Base-by-base conservation (phyloP, 192 early-diverging fungal species). In the Umbelopsis ramanniana region DNA sequence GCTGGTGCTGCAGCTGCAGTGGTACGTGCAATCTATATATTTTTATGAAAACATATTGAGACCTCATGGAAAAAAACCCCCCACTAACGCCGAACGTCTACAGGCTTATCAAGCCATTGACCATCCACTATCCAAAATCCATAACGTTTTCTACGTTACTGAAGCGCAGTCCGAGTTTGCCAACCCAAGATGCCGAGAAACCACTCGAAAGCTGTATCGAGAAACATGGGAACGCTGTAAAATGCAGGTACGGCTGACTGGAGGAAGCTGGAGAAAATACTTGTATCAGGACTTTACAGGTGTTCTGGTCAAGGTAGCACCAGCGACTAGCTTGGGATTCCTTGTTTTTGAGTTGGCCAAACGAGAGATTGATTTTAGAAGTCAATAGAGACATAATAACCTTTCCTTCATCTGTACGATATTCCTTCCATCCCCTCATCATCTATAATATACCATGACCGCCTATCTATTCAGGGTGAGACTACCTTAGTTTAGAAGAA, bases 61-160 rank as follows among this genome's bases (percentile, higher is more conserved):
- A 46, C 37, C 33, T 29, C 21, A 67, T 29, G 22, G 21, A n/a
- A 9, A 4, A 21, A 7, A 19, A n/a, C n/a, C n/a, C n/a, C n/a
- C 19, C 5, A 24, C n/a, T 5, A 38, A 14, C 15, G 19, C 37
- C 52, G 22, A 50, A 21, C 21, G 29, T 43, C 52, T 38, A 9
- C 71, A 81, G 79, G 91, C 90, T 1, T 93, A 93, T 74, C 92
- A 93, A 70, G 74, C 82, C 1, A 80, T 92, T 24, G 92, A 93
- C 37, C 89, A 90, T 55, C 92, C 92, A 0, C 70, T 93, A 21
- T 86, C 89, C 57, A 88, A 84, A 47, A 86, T 93, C 63, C 86
- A 88, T 5, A 83, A 80, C 46, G 86, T 90, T 6, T 86, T 93
- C 48, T 88, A 87, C 38, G 83, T 90, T 10, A 89, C 89, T 52